Conservation (phyloP, 768 basidiomycete genomes). For the Trametes coccinea region DNA sequence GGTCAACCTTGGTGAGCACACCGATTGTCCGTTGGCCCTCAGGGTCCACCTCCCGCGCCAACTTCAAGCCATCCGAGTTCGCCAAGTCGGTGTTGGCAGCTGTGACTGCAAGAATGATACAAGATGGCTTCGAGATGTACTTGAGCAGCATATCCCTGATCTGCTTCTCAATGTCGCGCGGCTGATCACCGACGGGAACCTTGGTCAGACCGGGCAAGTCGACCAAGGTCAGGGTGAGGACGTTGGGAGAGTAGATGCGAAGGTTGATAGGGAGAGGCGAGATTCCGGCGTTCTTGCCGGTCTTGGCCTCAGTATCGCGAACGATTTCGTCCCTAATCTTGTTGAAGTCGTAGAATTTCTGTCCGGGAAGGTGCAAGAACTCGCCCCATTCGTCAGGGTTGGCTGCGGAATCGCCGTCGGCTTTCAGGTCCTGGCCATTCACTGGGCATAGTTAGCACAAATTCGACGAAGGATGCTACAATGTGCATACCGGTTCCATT, state of each 20-base stretch:
- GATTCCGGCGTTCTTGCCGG: slow-evolving; percentile 97
- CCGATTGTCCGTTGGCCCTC: slow-evolving; percentile 97
- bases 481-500: slow-evolving; percentile 47
- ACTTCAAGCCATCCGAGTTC: slow-evolving; percentile 93
- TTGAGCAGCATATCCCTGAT: slow-evolving; percentile 96
- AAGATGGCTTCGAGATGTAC: slow-evolving; percentile 92
- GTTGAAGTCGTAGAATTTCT: slow-evolving; percentile 97
- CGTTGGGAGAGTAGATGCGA: slow-evolving; percentile 95
- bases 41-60: slow-evolving; percentile 86
- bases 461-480: not conserved
- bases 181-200: slow-evolving; percentile 89
- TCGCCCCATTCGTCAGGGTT: slow-evolving; percentile 99
- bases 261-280: slow-evolving; percentile 97
- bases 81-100: slow-evolving; percentile 96
- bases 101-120: slow-evolving; percentile 95
- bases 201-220: slow-evolving; percentile 96
- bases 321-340: slow-evolving; percentile 97
- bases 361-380: slow-evolving; percentile 92
- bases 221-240: slow-evolving; percentile 95
- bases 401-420: slow-evolving; percentile 60
- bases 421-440: slow-evolving; percentile 36
- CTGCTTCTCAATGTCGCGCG: slow-evolving; percentile 95
- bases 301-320: slow-evolving; percentile 97
- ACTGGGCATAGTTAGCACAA: slow-evolving; percentile 30
- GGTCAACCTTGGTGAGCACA: slow-evolving; percentile 96